A percentile compares a stretch with the other conserved stretches of the same genome.
Evolutionary conservation across 1,284 basidiomycete genomes (phyloP).

Genomic region (Fereydounia khargensis): DNA sequence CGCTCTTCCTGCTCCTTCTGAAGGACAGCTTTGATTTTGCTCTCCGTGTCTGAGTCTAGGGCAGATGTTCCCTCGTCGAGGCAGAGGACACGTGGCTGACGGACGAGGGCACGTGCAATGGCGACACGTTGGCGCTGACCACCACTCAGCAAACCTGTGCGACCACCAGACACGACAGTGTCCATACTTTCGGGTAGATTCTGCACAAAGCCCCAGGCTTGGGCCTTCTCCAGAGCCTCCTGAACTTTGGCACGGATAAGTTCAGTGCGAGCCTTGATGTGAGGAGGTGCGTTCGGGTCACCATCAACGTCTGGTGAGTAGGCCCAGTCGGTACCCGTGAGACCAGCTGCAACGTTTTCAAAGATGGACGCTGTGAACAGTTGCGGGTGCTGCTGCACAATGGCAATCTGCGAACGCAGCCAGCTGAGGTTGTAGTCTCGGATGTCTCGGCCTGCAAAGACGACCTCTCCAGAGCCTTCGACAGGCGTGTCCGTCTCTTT

Average conservation of each 20-base stretch:
- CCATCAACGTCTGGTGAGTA: constrained; percentile 30
- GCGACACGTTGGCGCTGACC: constrained; percentile 54
- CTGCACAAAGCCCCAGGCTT: constrained; percentile 59
- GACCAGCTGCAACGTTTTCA: constrained; percentile 53
- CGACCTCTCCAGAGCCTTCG: constrained; percentile 39
- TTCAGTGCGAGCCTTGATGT: constrained; percentile 14
- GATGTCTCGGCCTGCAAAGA: constrained; percentile 55
- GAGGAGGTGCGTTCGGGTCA: constrained; percentile 3
- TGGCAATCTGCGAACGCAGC: constrained; percentile 59
- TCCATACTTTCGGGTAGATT: constrained; percentile 58
- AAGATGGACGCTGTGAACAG: constrained; percentile 52
- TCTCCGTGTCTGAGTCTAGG: constrained; percentile 51
- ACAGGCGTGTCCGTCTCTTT: constrained; percentile 16
- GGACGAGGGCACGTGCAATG: constrained; percentile 51
- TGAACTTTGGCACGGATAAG: constrained; percentile 52
- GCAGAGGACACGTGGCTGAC: constrained; percentile 45
- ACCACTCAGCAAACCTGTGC: constrained; percentile 53
- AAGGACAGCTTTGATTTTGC: constrained; percentile 45
- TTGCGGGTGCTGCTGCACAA: constrained; percentile 60
- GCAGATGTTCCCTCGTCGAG: constrained; percentile 55
- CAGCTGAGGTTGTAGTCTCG: constrained; percentile 58
- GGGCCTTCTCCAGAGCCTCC: constrained; percentile 54
- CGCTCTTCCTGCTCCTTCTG: constrained; percentile 44
- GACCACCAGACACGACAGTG: constrained; percentile 56
- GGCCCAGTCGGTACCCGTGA: constrained; percentile 38